Base-by-base conservation (phyloP, 202 grass and related monocot species). In the Cymbopogon flexuosus region DNA sequence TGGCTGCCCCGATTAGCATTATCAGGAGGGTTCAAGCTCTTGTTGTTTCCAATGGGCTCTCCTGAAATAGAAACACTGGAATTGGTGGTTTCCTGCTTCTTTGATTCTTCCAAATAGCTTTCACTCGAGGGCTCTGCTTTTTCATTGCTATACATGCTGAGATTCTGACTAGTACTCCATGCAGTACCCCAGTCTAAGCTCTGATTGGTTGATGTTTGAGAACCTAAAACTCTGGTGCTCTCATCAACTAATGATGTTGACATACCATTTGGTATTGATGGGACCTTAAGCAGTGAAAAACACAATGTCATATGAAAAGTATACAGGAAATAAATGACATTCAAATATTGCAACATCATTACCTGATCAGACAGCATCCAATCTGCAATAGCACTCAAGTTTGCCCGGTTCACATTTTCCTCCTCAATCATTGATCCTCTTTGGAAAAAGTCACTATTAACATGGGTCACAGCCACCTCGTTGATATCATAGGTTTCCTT, bases 311-410 rank as follows among this genome's bases (percentile, higher is more conserved):
- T 78, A 69, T 14, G 21, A 60, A 65, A 65, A 49, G 13, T 54
- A 18, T 51, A 60, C 76, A 70, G 19, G 11, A 60, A 62, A 49
- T 68, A 70, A 81, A 81, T 81, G 57, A 0, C 68, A 39, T 61
- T 18, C 0, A 27, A 33, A 68, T 56, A 61, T 59, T 66, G 37
- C 21, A 68, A 83, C 36, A 81, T 5, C 37, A 70, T 40, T 77
- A 91, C 89, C 89, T 88, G 85, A 24, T 82, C 89, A 19, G 22
- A 42, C 16, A 82, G 43, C 57, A 70, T 78, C 89, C 81, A 88
- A 75, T 33, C 70, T 65, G 70, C 67, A 11, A 40, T 12, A 23
- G 41, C 69, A 76, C 42, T 61, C 40, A 57, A 62, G 33, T 70
- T 75, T 35, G 31, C 31, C 24, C 63, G 52, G 41, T 63, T 80